Conservation (phyloP, 306 rosid genomes). For the Trifolium pratense region DNA sequence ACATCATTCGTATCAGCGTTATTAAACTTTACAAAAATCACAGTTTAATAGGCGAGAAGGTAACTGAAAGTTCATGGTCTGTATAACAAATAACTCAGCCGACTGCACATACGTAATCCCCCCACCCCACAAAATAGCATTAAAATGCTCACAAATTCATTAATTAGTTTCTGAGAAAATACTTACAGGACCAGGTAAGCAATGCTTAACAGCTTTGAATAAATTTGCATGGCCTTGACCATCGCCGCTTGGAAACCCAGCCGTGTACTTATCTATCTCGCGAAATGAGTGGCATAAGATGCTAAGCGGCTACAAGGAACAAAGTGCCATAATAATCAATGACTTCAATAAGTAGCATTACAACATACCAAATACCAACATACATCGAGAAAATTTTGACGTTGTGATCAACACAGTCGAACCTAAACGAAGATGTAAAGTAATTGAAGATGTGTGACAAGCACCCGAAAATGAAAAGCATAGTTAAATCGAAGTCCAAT, state of each 20-base stretch:
- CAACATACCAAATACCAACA: neutral
- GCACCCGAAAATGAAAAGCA: neutral
- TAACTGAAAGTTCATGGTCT: conserved; percentile 18
- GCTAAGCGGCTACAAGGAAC: conserved; percentile 80
- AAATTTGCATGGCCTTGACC: conserved; percentile 83
- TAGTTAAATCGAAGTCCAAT: conserved; percentile 11
- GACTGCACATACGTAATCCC: neutral
- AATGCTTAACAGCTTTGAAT: conserved; percentile 82
- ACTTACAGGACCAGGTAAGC: conserved; percentile 98
- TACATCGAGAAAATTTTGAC: conserved; percentile 1
- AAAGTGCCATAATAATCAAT: conserved; percentile 26
- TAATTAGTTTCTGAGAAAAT: conserved; percentile 26
- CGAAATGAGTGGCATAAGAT: conserved; percentile 91
- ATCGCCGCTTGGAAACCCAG: conserved; percentile 89
- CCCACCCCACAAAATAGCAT: conserved; percentile 12
- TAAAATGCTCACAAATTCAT: conserved; percentile 25
- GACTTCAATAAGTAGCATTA: conserved; percentile 21
- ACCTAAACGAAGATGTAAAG: conserved; percentile 19
- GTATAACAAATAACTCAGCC: conserved; percentile 13
- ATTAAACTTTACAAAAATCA: conserved; percentile 21
- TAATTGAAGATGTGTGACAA: conserved; percentile 20
- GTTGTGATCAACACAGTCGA: conserved; percentile 12
- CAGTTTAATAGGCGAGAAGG: conserved; percentile 28
- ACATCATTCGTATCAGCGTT: conserved; percentile 9
- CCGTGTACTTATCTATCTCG: conserved; percentile 82